A percentile compares a stretch with the other conserved stretches of the same genome.
Conservation (phyloP, 1,284 basidiomycete species). For the Sanghuangporus baumii region DNA sequence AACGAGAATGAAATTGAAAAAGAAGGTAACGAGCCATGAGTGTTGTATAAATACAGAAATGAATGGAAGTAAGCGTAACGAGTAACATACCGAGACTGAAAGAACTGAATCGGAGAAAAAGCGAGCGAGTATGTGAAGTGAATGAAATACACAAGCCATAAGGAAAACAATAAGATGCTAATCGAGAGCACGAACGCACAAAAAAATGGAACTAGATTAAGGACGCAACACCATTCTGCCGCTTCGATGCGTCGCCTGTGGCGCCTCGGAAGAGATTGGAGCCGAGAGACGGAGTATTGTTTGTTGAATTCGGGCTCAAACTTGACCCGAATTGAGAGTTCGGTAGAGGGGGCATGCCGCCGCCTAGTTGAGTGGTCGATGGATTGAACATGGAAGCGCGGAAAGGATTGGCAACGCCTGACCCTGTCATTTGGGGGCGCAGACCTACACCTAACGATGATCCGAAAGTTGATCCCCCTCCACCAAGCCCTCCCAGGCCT, state of each 20-base stretch:
- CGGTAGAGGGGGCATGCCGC: conserved; percentile 9
- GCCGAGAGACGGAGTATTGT: conserved; percentile 6
- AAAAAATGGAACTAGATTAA: conserved; percentile 26
- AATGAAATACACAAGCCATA: conserved; percentile 3
- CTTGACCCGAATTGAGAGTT: conserved; percentile 18
- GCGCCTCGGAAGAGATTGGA: conserved; percentile 10
- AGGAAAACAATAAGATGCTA: background rate
- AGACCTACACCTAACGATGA: conserved; percentile 54
- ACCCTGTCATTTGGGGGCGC: conserved; percentile 67
- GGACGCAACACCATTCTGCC: conserved; percentile 30
- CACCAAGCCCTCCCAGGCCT: conserved; percentile 23
- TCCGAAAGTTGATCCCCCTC: conserved; percentile 26
- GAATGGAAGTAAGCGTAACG: background rate
- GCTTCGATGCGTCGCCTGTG: conserved; percentile 20
- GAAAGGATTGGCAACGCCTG: conserved; percentile 67
- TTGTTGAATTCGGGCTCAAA: conserved; percentile 22
- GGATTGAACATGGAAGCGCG: conserved; percentile 52
- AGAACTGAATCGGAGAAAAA: too few relatives aligned
- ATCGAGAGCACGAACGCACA: background rate
- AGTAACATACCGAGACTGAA: background rate
- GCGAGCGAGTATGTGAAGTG: background rate
- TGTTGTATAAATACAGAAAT: conserved; percentile 7
- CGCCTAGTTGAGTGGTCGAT: conserved; percentile 15
- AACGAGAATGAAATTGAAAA: background rate
- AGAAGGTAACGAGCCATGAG: conserved; percentile 1